Conservation (phyloP, 1,139 yeast species). For the Hemisphaericaspora lyxosophila region DNA sequence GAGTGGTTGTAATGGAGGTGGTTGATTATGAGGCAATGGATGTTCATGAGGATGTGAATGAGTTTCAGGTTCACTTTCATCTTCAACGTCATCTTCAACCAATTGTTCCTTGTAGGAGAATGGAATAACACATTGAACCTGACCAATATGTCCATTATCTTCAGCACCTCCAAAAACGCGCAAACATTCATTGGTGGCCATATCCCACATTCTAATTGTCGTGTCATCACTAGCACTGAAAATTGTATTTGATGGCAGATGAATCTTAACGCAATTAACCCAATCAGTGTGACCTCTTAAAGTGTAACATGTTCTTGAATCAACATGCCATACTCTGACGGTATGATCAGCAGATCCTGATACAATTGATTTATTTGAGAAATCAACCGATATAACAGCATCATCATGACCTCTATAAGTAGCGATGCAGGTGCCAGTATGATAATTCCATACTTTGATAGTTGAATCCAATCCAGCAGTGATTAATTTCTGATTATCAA, state of each 20-base stretch:
- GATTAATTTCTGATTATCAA: constrained; percentile 84
- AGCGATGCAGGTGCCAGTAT: constrained; percentile 89
- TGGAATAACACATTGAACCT: constrained; percentile 88
- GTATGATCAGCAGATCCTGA: constrained; percentile 92
- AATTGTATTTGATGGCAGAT: constrained; percentile 72
- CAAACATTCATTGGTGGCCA: constrained; percentile 74
- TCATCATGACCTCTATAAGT: constrained; percentile 92
- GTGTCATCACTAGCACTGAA: constrained; percentile 91
- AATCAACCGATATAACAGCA: constrained; percentile 79
- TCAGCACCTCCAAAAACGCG: constrained; percentile 74
- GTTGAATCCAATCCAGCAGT: constrained; percentile 92
- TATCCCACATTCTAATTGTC: constrained; percentile 93
- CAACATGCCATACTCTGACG: constrained; percentile 95
- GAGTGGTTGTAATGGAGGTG: background rate
- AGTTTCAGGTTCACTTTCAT: constrained; percentile 22
- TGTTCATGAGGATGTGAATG: constrained; percentile 18
- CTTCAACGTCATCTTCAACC: constrained; percentile 38
- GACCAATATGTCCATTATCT: constrained; percentile 75
- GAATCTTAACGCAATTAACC: constrained; percentile 88
- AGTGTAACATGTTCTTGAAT: constrained; percentile 86
- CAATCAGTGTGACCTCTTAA: constrained; percentile 90
- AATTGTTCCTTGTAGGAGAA: constrained; percentile 60
- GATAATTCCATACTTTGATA: constrained; percentile 93
- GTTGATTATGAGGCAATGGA: constrained; percentile 5
- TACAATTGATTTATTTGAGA: constrained; percentile 77